A percentile compares a stretch with the other conserved stretches of the same genome.
phyloP scores from a whole-genome alignment of 2,329 filamentous ascomycete genomes.

The Stagonosporopsis tanaceti region DNA sequence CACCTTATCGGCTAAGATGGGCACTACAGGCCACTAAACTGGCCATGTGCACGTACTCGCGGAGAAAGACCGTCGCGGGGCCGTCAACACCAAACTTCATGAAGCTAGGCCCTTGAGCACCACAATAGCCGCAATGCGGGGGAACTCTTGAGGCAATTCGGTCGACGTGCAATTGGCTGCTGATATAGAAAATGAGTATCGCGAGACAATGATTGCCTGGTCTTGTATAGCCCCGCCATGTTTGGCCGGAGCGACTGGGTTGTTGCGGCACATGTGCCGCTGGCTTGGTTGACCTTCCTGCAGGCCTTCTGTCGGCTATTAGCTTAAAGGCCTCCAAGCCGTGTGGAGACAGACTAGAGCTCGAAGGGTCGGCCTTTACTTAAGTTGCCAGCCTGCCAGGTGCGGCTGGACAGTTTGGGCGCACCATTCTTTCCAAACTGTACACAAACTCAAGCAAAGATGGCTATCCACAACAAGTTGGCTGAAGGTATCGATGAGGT shows the following conservation, averaged over 20 bases:
- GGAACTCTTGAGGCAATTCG: background rate
- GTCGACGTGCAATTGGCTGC: background rate
- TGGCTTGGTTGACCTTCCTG: slow-evolving; percentile 12
- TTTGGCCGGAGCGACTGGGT: slow-evolving; percentile 12
- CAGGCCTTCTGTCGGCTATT: slow-evolving; percentile 7
- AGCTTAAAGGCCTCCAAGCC: slow-evolving; percentile 17
- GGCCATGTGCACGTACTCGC: slow-evolving; percentile 13
- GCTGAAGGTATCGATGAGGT: slow-evolving; percentile 54
- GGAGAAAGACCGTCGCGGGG: slow-evolving; percentile 19
- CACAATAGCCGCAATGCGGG: slow-evolving; percentile 18
- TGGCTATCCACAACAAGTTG: slow-evolving; percentile 47
- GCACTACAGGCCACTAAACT: slow-evolving; percentile 11
- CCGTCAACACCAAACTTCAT: slow-evolving; percentile 14
- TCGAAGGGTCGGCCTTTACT: slow-evolving; percentile 1
- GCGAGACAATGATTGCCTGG: background rate
- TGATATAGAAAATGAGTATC: background rate
- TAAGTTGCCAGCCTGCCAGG: slow-evolving; percentile 3
- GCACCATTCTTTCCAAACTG: background rate
- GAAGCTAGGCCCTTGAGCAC: slow-evolving; percentile 11
- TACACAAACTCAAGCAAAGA: slow-evolving; percentile 7
- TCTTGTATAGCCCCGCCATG: background rate
- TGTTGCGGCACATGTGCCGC: slow-evolving; percentile 5
- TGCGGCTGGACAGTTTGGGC: too few species aligned
- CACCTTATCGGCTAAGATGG: slow-evolving; percentile 2
- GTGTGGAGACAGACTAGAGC: slow-evolving; percentile 10